Evolutionary conservation across 306 rosid species (phyloP), one percentile per base, ranked within the genome.

Genomic region (Cucumis sativus): DNA sequence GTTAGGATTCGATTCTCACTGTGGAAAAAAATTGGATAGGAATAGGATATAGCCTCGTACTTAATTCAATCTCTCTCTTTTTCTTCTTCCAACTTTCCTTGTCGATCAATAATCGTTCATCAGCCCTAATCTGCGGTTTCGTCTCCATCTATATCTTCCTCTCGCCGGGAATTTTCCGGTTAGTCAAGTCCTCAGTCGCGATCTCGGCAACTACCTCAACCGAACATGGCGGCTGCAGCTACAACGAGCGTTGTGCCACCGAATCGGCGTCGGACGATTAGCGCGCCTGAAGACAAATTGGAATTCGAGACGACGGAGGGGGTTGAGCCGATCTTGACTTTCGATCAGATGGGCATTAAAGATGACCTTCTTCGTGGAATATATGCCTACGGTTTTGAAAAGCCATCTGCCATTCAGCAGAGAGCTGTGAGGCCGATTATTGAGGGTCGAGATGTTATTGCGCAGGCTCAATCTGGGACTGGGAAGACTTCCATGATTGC

Each of bases 391-490:
- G 99, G 99, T 10, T 96, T 96, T 54, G 98, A 96, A 87, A 96
- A 96, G 77, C 99, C 99, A 49, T 96, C 99, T 0, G 99, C 99
- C 6, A 96, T 96, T 77, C 99, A 96, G 81, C 99, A 96, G 62
- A 88, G 99, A 3, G 99, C 97, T 25, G 97, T 96, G 13, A 82
- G 92, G 64, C 99, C 99, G 2, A 96, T 96, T 61, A 89, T 96
- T 11, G 92, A 85, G 63, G 99, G 99, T 3, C 98, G 98, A 20
- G 99, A 96, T 64, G 99, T 96, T 71, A 92, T 96, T 3, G 99
- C 99, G 17, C 97, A 96, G 88, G 99, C 99, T 8, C 99, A 96
- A 80, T 96, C 99, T 59, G 99, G 99, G 35, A 96, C 99, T 18
- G 98, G 99, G 5, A 96, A 96, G 81, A 91, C 97, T 43, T 96